Percentiles rank a stretch among this genome's conserved stretches.
phyloP scores from a whole-genome alignment of 352 stramenopile genomes.

The Globisporangium apiculatum region DNA sequence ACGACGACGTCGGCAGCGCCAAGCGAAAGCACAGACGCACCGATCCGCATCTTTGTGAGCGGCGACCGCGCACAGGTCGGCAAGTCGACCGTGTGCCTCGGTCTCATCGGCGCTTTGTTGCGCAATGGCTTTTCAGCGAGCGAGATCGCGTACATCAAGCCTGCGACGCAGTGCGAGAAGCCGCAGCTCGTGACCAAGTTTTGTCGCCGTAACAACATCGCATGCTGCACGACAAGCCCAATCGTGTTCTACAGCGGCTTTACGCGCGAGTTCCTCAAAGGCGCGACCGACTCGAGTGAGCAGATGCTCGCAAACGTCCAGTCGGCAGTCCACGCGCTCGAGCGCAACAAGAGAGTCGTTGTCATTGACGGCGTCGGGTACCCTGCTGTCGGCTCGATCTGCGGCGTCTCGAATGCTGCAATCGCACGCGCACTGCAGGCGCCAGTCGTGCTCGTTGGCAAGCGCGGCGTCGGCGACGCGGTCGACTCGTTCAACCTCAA shows the following conservation, averaged over 20 bases:
- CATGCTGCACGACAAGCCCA: slow-evolving; percentile 86
- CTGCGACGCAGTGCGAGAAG: slow-evolving; percentile 95
- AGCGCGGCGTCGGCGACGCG: slow-evolving; percentile 94
- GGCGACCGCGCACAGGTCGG: slow-evolving; percentile 88
- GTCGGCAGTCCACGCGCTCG: slow-evolving; percentile 85
- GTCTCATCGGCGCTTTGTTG: slow-evolving; percentile 88
- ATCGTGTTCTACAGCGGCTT: slow-evolving; percentile 97
- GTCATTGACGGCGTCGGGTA: slow-evolving; percentile 97
- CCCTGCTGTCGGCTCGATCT: slow-evolving; percentile 84
- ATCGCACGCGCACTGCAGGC: slow-evolving; percentile 56
- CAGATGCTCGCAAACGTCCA: slow-evolving; percentile 83
- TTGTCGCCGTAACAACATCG: slow-evolving; percentile 86
- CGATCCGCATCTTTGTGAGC: slow-evolving; percentile 66
- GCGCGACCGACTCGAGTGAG: slow-evolving; percentile 78
- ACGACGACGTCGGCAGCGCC: not conserved
- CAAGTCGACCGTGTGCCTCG: slow-evolving; percentile 95
- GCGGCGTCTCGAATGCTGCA: slow-evolving; percentile 65
- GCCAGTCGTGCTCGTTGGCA: slow-evolving; percentile 93
- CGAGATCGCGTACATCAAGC: slow-evolving; percentile 98
- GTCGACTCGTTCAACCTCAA: slow-evolving; percentile 98
- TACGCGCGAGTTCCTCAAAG: slow-evolving; percentile 93
- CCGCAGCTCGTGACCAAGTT: slow-evolving; percentile 92
- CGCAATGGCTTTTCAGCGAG: slow-evolving; percentile 41
- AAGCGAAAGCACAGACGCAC: not conserved
- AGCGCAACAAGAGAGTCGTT: slow-evolving; percentile 86